Conservation (phyloP, 2,329 filamentous ascomycete species). For the Coniosporium tulheliwenetii region DNA sequence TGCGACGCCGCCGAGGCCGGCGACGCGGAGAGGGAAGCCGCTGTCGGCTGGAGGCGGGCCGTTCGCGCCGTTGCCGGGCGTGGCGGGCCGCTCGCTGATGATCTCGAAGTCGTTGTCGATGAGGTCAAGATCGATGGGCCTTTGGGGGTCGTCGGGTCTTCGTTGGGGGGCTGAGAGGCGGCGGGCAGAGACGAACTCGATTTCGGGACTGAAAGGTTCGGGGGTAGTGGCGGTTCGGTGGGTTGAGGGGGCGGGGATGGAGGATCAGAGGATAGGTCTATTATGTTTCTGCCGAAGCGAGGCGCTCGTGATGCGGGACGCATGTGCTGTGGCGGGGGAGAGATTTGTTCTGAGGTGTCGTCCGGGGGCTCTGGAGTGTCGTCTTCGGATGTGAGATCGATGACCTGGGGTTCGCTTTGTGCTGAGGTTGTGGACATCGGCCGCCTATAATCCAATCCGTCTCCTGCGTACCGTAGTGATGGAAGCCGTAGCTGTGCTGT, state of each 20-base stretch:
- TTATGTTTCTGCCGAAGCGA: constrained; percentile 25
- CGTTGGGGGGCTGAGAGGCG: constrained; percentile 4
- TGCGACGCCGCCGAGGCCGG: neutral
- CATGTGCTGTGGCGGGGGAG: constrained; percentile 6
- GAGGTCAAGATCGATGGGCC: neutral
- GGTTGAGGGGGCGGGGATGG: constrained; percentile 3
- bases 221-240: constrained; percentile 4
- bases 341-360: constrained; percentile 6
- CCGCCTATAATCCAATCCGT: constrained; percentile 39
- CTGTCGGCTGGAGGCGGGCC: neutral
- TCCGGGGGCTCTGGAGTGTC: constrained; percentile 4
- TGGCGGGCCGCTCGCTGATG: constrained; percentile 2
- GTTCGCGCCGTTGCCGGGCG: neutral
- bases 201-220: constrained; percentile 26
- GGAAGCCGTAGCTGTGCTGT: constrained; percentile 4
- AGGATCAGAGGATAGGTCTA: constrained; percentile 16
- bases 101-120: constrained; percentile 3
- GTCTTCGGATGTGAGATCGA: constrained; percentile 22
- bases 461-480: constrained; percentile 27
- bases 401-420: constrained; percentile 7
- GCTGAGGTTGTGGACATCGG: constrained; percentile 25
- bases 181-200: constrained; percentile 28
- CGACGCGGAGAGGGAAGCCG: neutral
- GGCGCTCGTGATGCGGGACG: constrained; percentile 19
- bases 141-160: neutral